Percentiles rank a stretch among this genome's conserved stretches.
Conservation (phyloP, 495 filamentous ascomycete species). For the Talaromyces ruber region DNA sequence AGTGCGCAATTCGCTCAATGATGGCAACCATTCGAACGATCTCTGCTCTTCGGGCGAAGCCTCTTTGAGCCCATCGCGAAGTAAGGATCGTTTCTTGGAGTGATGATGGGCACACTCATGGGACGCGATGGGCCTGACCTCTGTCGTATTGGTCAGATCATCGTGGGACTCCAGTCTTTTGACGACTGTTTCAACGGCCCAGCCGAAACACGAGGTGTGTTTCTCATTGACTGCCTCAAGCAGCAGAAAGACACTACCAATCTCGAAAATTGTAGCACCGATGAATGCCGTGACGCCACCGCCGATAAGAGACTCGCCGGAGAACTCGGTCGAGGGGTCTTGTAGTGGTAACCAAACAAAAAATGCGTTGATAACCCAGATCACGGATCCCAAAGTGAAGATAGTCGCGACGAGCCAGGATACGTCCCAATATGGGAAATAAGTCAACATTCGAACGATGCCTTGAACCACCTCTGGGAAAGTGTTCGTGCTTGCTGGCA, state of each 20-base stretch:
- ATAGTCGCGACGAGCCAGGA: constrained; percentile 56
- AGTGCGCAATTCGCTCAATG: constrained; percentile 42
- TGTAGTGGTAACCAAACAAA: constrained; percentile 56
- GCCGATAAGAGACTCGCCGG: constrained; percentile 37
- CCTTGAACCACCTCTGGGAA: constrained; percentile 28
- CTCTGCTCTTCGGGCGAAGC: constrained; percentile 7
- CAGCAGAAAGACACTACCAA: constrained; percentile 56
- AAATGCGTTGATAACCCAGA: constrained; percentile 64
- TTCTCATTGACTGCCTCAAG: constrained; percentile 65
- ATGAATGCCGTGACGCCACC: constrained; percentile 61
- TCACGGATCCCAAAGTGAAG: constrained; percentile 55
- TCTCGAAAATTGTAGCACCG: constrained; percentile 61
- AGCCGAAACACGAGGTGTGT: constrained; percentile 59
- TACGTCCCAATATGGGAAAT: constrained; percentile 60
- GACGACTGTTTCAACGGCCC: constrained; percentile 49
- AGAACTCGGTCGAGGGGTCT: constrained; percentile 45
- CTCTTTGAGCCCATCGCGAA: constrained; percentile 16
- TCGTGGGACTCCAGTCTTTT: constrained; percentile 17
- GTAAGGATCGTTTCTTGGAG: constrained; percentile 36
- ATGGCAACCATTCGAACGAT: constrained; percentile 55
- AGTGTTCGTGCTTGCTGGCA: constrained; percentile 37
- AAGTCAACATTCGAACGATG: constrained; percentile 46
- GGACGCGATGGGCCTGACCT: constrained; percentile 19
- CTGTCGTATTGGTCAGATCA: constrained; percentile 1
- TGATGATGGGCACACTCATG: constrained; percentile 48